Evolutionary conservation across 192 early-diverging fungal species (phyloP).

Genomic region (Gigaspora rosea): DNA sequence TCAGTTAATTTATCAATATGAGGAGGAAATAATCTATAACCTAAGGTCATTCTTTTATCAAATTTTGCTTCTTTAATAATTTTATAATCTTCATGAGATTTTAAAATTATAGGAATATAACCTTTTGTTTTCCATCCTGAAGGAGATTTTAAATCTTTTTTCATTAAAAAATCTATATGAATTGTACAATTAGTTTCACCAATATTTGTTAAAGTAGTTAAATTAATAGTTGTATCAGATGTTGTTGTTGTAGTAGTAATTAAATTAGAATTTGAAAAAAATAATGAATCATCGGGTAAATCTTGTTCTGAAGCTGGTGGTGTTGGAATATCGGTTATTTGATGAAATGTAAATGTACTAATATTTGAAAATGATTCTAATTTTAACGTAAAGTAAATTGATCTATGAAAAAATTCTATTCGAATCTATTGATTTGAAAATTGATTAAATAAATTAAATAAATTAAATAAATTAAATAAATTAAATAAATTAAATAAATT

Average conservation of each 20-base stretch:
- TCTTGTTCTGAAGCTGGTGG: background rate
- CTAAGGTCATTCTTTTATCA: background rate
- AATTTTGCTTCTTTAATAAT: constrained; percentile 18
- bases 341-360: background rate
- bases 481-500: no score
- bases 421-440: background rate
- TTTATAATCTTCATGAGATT: background rate
- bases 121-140: constrained; percentile 11
- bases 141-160: background rate
- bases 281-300: background rate
- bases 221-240: background rate
- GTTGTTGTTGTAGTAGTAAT: background rate
- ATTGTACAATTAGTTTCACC: background rate
- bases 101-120: constrained; percentile 8
- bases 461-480: no score
- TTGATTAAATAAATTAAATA: no score
- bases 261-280: background rate
- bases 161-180: background rate
- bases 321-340: background rate
- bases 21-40: constrained; percentile 5
- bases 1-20: background rate
- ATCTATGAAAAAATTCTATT: constrained; percentile 4
- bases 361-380: background rate
- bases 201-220: background rate
- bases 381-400: background rate